phyloP scores from a whole-genome alignment of 495 filamentous ascomycete species.

The Cudoniella acicularis region DNA sequence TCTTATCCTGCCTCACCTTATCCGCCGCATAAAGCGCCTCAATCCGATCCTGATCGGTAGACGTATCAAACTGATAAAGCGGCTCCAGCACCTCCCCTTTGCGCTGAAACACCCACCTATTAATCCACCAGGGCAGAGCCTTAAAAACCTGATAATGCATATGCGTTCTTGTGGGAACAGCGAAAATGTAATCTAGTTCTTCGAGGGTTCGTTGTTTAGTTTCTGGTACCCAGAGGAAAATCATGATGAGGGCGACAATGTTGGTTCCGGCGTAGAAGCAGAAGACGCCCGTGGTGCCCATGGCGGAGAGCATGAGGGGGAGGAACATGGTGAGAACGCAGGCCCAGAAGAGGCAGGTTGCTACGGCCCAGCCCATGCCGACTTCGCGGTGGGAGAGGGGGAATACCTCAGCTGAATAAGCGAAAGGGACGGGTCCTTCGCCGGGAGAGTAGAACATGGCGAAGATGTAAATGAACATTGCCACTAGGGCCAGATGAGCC shows the following conservation, averaged over 20 bases:
- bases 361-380: slow-evolving; percentile 73
- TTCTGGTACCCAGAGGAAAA: slow-evolving; percentile 54
- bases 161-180: slow-evolving; percentile 61
- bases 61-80: slow-evolving; percentile 57
- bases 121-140: slow-evolving; percentile 64
- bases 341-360: slow-evolving; percentile 66
- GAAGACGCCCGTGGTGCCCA: slow-evolving; percentile 52
- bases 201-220: slow-evolving; percentile 47
- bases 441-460: slow-evolving; percentile 71
- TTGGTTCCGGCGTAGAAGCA: slow-evolving; percentile 65
- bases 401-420: slow-evolving; percentile 76
- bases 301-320: slow-evolving; percentile 52
- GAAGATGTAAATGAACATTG: slow-evolving; percentile 70
- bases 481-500: slow-evolving; percentile 56
- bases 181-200: slow-evolving; percentile 64
- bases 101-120: slow-evolving; percentile 56
- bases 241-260: slow-evolving; percentile 51
- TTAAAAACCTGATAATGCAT: slow-evolving; percentile 59
- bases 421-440: slow-evolving; percentile 80
- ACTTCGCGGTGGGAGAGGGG: slow-evolving; percentile 70
- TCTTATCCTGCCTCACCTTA: background rate
- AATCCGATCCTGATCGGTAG: slow-evolving; percentile 2
- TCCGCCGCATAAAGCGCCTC: slow-evolving; percentile 2
- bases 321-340: slow-evolving; percentile 62
- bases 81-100: slow-evolving; percentile 53